Conservation (phyloP, 169 alveolate species). For the Plasmodium blacklocki region DNA sequence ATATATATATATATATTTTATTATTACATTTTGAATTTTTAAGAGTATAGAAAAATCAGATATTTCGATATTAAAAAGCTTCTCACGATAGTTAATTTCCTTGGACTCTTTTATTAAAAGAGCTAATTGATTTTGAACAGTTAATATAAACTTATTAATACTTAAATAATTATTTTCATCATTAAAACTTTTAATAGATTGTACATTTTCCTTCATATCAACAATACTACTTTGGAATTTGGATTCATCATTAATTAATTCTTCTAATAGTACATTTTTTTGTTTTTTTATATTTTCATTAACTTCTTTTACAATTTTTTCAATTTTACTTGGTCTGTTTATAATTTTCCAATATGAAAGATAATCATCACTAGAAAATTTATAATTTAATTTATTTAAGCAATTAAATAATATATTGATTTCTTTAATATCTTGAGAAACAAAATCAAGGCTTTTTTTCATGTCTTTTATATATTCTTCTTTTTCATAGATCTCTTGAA, state of each 20-base stretch:
- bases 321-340: conserved; percentile 72
- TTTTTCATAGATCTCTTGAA: conserved; percentile 73
- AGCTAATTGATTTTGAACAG: conserved; percentile 72
- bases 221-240: conserved; percentile 72
- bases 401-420: conserved; percentile 56
- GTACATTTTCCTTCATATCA: conserved; percentile 74
- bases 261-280: conserved; percentile 69
- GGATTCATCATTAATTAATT: conserved; percentile 72
- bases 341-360: conserved; percentile 73
- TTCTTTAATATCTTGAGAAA: conserved; percentile 71
- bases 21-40: conserved; percentile 61
- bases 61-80: conserved; percentile 54
- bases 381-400: conserved; percentile 63
- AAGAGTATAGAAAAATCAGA: conserved; percentile 71
- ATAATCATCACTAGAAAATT: conserved; percentile 74
- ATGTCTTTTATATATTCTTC: conserved; percentile 72
- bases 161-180: conserved; percentile 62
- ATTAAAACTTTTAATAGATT: conserved; percentile 67
- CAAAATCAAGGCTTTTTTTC: conserved; percentile 71
- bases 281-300: conserved; percentile 55
- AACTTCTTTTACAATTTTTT: conserved; percentile 73
- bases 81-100: conserved; percentile 60
- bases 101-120: conserved; percentile 66
- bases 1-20: neutral
- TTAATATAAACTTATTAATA: conserved; percentile 59